Base-by-base conservation (phyloP, 2,329 filamentous ascomycete species). In the Ciborinia camelliae region DNA sequence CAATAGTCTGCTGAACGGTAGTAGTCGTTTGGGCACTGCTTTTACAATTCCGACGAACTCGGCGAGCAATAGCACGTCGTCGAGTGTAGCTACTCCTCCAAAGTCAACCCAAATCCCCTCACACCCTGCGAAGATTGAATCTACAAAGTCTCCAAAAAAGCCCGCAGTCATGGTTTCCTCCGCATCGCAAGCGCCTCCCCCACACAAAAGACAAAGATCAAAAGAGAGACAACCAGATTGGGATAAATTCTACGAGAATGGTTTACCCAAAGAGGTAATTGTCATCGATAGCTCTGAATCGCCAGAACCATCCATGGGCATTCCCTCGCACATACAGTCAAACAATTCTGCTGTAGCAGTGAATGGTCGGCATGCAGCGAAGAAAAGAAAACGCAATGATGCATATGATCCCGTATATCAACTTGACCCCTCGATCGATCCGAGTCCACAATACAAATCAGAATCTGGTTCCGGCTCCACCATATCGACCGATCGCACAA, bases 221-320 rank as follows among this genome's bases (percentile, higher is more conserved):
- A 69, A 74, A 69, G 72, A 74, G 75, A 84, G 83, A 75, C 82
- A 86, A 70, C 89, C 90, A 58, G 88, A 95, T 77, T 95, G 91
- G 91, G 81, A 84, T 65, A 86, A 84, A 69, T 95, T 93, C 74
- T 94, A 93, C 77, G 89, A 89, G 75, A 93, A 94, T 76, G 91
- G 91, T 4, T 79, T 92, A 32, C 91, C 91, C 30, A 89, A 91
- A 75, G 91, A 95, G 79, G 87, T 95, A 74, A 94, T 95, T 73
- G 87, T 94, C 72, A 95, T 95, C 69, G 82, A 81, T 70, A 89
- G 93, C 75, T 87, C 86, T 5, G 89, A 89, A 60, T 77, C 78
- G 14, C 81, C 81, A 39, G 69, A 71, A 20, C 69, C 74, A 69
- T 73, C 76, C 64, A 65, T 68, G 65, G 71, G 72, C 64, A 60